Percentiles rank a stretch among this genome's conserved stretches.
Conservation (phyloP, 805 yeast species). For the Ogataea methanolica region DNA sequence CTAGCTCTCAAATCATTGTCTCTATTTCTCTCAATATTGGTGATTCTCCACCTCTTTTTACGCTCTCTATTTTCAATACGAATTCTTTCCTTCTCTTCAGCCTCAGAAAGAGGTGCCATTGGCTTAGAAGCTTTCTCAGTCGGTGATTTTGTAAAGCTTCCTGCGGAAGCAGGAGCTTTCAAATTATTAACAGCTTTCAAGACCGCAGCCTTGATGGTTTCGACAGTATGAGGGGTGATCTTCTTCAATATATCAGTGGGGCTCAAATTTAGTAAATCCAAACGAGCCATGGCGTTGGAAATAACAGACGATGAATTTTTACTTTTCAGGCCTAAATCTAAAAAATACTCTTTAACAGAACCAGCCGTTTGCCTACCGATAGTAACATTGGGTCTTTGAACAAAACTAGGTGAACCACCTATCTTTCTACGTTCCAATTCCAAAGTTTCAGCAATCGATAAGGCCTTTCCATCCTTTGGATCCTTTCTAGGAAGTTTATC, state of each 20-base stretch:
- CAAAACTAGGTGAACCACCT: not conserved
- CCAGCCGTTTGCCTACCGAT: not conserved
- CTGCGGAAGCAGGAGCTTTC: not conserved
- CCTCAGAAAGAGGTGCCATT: slow-evolving; percentile 4
- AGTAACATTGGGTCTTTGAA: not conserved
- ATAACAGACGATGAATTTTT: not conserved
- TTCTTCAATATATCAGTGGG: slow-evolving; percentile 8
- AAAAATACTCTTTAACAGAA: not conserved
- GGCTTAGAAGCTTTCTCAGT: no score
- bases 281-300: not conserved
- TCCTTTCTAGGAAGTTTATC: not conserved
- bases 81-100: slow-evolving; percentile 49
- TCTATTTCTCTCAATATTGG: slow-evolving; percentile 73
- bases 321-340: not conserved
- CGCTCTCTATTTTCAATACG: slow-evolving; percentile 69
- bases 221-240: slow-evolving; percentile 9
- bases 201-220: slow-evolving; percentile 13
- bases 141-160: no score
- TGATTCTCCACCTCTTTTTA: slow-evolving; percentile 80
- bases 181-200: slow-evolving; percentile 7
- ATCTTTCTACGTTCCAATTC: slow-evolving; percentile 49
- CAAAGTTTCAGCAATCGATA: slow-evolving; percentile 57
- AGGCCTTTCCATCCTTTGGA: slow-evolving; percentile 18
- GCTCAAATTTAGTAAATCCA: slow-evolving; percentile 8
- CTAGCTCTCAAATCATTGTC: slow-evolving; percentile 83